These are phyloP conservation scores for Bassia scoparia DNA, from an alignment of 148 eudicot species.

Conservation along the genomic window DNA sequence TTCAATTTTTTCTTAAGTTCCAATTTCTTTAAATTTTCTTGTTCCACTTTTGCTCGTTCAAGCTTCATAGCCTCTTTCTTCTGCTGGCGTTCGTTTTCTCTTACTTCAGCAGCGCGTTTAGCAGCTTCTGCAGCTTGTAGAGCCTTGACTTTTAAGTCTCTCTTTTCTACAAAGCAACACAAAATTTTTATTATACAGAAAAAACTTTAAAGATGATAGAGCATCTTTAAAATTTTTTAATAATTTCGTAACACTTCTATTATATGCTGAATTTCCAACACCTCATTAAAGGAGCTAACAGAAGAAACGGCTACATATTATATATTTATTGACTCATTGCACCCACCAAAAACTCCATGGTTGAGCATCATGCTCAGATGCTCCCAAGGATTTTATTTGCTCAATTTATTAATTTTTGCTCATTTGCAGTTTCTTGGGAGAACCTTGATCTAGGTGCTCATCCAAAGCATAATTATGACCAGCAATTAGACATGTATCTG, in stretches of 20 bases:
- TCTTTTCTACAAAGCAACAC: slow-evolving; percentile 55
- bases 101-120: slow-evolving; percentile 66
- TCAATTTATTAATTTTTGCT: too few species aligned
- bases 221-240: not conserved
- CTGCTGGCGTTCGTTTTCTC: slow-evolving; percentile 70
- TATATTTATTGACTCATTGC: too few species aligned
- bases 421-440: too few species aligned
- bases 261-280: not conserved
- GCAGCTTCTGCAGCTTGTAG: slow-evolving; percentile 89
- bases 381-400: too few species aligned
- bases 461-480: too few species aligned
- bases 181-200: not conserved
- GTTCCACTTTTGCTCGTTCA: slow-evolving; percentile 63
- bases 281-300: too few species aligned
- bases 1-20: slow-evolving; percentile 60
- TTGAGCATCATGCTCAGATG: too few species aligned
- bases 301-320: too few species aligned
- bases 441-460: too few species aligned
- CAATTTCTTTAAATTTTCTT: slow-evolving; percentile 61
- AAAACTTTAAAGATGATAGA: not conserved
- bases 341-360: too few species aligned
- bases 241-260: not conserved
- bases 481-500: too few species aligned
- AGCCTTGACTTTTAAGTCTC: slow-evolving; percentile 84
- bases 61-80: slow-evolving; percentile 77